Evolutionary conservation across 805 yeast species (phyloP).

Genomic region (Yarrowia deformans): DNA sequence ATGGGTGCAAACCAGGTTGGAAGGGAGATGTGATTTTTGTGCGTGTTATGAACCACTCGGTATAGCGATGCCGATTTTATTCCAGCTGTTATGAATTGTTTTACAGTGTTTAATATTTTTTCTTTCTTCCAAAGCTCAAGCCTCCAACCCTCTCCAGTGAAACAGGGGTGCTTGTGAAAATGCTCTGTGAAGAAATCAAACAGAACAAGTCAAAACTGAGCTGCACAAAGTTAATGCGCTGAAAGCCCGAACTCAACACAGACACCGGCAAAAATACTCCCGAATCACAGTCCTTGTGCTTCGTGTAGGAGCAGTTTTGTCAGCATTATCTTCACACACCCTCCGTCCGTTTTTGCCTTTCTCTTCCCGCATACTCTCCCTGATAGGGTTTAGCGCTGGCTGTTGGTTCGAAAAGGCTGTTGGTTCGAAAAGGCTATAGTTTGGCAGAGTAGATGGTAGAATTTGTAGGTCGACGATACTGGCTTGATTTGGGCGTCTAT

Average conservation of each 20-base stretch:
- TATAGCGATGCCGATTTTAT: not conserved
- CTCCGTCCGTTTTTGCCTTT: not conserved
- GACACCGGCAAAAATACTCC: too few relatives aligned
- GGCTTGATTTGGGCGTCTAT: not conserved
- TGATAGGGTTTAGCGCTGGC: constrained; percentile 32
- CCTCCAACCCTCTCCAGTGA: not conserved
- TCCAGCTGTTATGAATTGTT: not conserved
- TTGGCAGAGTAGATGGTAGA: too few relatives aligned
- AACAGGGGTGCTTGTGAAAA: constrained; percentile 30
- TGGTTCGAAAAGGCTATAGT: constrained; percentile 22
- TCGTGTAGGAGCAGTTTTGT: too few relatives aligned
- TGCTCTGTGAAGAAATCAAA: too few relatives aligned
- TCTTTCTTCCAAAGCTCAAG: not conserved
- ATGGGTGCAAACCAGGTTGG: too few relatives aligned
- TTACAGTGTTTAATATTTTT: not conserved
- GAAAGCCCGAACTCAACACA: too few relatives aligned
- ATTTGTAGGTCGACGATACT: constrained; percentile 8
- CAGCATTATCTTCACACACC: too few relatives aligned
- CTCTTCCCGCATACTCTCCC: constrained; percentile 9
- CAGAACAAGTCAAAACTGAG: too few relatives aligned
- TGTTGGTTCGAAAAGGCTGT: constrained; percentile 9
- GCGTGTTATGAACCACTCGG: not conserved
- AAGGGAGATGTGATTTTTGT: too few relatives aligned
- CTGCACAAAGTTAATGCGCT: too few relatives aligned
- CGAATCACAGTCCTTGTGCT: too few relatives aligned